Base-by-base conservation (phyloP, 1,284 basidiomycete genomes). In the Xerocomus minutiporus region DNA sequence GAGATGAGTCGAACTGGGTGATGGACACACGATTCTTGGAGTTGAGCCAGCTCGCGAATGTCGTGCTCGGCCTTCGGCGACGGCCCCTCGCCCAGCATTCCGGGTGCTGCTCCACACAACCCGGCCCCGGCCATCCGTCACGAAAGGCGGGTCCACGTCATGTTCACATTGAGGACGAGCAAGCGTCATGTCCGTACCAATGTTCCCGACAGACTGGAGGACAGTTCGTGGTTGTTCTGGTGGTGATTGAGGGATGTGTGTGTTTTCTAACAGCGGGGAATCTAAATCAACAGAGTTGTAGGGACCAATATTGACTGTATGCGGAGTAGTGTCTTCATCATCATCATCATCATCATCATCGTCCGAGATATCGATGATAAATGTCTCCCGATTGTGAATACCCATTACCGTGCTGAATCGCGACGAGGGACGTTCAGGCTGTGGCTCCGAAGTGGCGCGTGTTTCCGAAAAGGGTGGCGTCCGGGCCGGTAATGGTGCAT, bases 101-200 rank as follows among this genome's bases (percentile, higher is more conserved):
- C 63, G 60, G 25, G 69, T 61, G 40, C 71, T 67, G 48, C 79
- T 83, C 83, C 84, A 83, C 15, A 86, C 81, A 25, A 78, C 76
- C 25, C 77, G 70, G 15, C 78, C 76, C 23, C 76, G 74, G 0
- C 76, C 76, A 56, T 78, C 76, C 4, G 78, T 78, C 63, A 83
- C 72, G 64, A 86, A 86, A 4, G 82, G 81, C 17, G 83, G 82
- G 31, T 82, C 72, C 8, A 55, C 49, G 40, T 75, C 71, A 39
- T 71, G 72, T 52, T 56, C 61, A 31, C 64, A 54, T 41, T 57
- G 67, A 38, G 53, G 57, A 46, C 48, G 65, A 26, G 35, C 7
- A 35, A 1, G 32, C 8, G 51, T 34, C 8, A 40, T 25, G 15
- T 66, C 60, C 12, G 44, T 20, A 7, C 48, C 53, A 26, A 40